A percentile compares a stretch with the other conserved stretches of the same genome.
Conservation (phyloP, 306 rosid genomes). For the Prinsepia uniflora region DNA sequence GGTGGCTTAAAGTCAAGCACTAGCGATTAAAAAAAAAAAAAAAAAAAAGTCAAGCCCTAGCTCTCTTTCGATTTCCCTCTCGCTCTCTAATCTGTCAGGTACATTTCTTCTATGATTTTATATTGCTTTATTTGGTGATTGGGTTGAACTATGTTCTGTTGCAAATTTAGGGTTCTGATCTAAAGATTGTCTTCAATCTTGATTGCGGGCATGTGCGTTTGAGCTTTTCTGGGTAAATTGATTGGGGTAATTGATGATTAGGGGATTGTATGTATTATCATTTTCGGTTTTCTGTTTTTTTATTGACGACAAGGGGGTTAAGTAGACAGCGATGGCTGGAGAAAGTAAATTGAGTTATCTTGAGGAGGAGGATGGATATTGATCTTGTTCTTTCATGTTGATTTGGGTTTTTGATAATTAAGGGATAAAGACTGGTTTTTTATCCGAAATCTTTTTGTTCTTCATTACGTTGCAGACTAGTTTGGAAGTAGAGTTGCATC, state of each 20-base stretch:
- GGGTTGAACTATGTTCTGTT: not conserved
- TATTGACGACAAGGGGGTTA: not conserved
- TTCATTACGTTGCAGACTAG: not conserved
- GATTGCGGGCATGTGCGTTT: not conserved
- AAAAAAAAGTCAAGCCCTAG: slow-evolving; percentile 11
- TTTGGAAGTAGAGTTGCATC: not conserved
- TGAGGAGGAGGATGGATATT: not conserved
- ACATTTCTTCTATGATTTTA: not conserved
- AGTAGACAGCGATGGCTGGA: not conserved
- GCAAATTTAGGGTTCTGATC: not conserved
- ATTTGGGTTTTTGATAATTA: slow-evolving; percentile 5
- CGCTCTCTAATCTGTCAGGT: not conserved
- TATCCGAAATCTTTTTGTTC: not conserved
- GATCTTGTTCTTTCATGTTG: not conserved
- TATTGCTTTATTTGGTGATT: no score
- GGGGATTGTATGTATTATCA: not conserved
- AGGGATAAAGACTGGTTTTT: not conserved
- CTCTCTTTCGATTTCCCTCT: not conserved
- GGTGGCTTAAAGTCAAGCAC: slow-evolving; percentile 4
- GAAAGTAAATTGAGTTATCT: not conserved
- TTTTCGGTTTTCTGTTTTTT: not conserved
- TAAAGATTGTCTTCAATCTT: not conserved
- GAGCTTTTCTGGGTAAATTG: not conserved
- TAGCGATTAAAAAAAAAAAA: no score
- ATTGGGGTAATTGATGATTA: not conserved